Conservation (phyloP, 257 asterid species). For the Gentiana dahurica region DNA sequence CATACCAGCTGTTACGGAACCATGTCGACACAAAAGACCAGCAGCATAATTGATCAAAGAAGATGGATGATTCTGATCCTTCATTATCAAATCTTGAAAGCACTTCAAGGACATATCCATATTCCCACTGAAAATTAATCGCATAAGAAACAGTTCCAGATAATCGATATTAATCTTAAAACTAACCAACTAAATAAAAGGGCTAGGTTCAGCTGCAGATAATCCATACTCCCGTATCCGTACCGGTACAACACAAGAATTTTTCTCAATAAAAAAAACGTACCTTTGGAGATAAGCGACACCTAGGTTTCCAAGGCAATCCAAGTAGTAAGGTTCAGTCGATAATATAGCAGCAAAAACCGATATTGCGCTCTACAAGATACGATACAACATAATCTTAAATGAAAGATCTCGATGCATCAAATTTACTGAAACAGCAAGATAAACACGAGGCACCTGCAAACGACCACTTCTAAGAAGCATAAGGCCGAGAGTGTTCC, state of each 20-base stretch:
- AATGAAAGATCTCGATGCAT: slow-evolving; percentile 3
- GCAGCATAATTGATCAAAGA: slow-evolving; percentile 87
- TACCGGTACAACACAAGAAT: too few relatives aligned
- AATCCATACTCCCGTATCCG: too few relatives aligned
- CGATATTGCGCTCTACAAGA: slow-evolving; percentile 76
- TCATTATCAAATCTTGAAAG: slow-evolving; percentile 66
- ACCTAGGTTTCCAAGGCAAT: slow-evolving; percentile 94
- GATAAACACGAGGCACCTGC: slow-evolving; percentile 42
- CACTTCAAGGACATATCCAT: slow-evolving; percentile 79
- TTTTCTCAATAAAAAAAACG: not conserved
- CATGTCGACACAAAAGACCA: slow-evolving; percentile 66
- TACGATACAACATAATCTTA: slow-evolving; percentile 17
- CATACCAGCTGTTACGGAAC: slow-evolving; percentile 71
- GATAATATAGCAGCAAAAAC: slow-evolving; percentile 74
- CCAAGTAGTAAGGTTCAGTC: slow-evolving; percentile 70
- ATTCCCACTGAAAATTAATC: slow-evolving; percentile 47
- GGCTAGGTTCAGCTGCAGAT: too few relatives aligned
- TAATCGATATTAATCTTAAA: not conserved
- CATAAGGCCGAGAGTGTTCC: slow-evolving; percentile 78
- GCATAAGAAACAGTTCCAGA: not conserved
- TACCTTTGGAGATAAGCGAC: slow-evolving; percentile 86
- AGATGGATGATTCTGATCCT: slow-evolving; percentile 93
- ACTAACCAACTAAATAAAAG: too few relatives aligned
- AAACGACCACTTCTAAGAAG: slow-evolving; percentile 85
- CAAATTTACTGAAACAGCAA: slow-evolving; percentile 5